phyloP scores from a whole-genome alignment of 129 eudicot species.

The Helichrysum umbraculigerum region DNA sequence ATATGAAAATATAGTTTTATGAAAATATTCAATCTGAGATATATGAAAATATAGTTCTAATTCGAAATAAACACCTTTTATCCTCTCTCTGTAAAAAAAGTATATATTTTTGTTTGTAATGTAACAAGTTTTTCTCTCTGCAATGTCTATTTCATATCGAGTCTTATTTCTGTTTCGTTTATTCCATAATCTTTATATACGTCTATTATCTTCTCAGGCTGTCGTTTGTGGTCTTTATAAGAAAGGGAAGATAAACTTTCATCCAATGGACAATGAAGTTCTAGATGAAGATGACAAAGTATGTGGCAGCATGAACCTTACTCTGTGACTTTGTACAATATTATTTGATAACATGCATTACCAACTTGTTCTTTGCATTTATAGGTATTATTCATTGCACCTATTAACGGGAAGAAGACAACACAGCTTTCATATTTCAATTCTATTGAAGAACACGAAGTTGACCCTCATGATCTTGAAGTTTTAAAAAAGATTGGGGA shows the following conservation, averaged over 20 bases:
- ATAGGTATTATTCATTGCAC: conserved; percentile 80
- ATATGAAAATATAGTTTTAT: too few relatives aligned
- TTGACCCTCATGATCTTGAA: conserved; percentile 39
- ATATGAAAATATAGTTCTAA: too few relatives aligned
- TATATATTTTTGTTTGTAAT: background rate
- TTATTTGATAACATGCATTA: background rate
- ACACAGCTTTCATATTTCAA: conserved; percentile 52
- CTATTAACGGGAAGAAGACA: conserved; percentile 66
- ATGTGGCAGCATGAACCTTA: conserved; percentile 26
- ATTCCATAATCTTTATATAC: background rate
- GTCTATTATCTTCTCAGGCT: conserved; percentile 51
- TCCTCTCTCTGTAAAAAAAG: background rate
- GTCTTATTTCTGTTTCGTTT: background rate
- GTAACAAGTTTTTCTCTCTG: background rate
- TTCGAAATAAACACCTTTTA: background rate
- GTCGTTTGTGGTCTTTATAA: conserved; percentile 87
- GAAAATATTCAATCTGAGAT: too few relatives aligned
- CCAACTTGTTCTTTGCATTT: conserved; percentile 13
- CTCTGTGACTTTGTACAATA: background rate
- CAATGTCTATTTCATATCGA: background rate
- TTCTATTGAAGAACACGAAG: conserved; percentile 42
- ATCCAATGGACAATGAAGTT: conserved; percentile 85
- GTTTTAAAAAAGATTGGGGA: conserved; percentile 38
- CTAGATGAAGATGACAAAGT: conserved; percentile 82
- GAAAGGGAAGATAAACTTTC: conserved; percentile 67